These are phyloP conservation scores for Orychophragmus violaceus DNA, from an alignment of 345 rosid genomes.

Conservation along the genomic window DNA sequence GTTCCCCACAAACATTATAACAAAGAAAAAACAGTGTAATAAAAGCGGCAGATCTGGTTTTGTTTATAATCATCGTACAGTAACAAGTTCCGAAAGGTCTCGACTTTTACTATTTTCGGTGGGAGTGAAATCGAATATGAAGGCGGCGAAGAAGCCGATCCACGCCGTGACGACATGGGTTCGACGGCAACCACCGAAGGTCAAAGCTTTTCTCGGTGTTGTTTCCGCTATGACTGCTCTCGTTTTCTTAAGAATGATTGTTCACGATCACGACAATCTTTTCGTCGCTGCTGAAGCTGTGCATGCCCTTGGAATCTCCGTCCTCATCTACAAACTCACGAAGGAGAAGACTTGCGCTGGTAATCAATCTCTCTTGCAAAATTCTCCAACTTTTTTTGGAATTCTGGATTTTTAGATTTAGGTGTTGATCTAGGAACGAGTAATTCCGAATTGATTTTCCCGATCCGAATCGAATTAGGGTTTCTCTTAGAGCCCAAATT, in stretches of 20 bases:
- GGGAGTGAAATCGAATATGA: slow-evolving; percentile 45
- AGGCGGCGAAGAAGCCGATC: slow-evolving; percentile 54
- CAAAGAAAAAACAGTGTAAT: too few species aligned
- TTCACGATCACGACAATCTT: slow-evolving; percentile 85
- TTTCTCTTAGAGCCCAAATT: background rate
- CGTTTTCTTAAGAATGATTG: slow-evolving; percentile 64
- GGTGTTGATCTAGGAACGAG: background rate
- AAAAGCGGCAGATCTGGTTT: background rate
- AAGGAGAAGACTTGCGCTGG: slow-evolving; percentile 95
- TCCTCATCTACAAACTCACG: slow-evolving; percentile 84
- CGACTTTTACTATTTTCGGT: background rate
- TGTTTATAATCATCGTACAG: background rate
- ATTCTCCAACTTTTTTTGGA: background rate
- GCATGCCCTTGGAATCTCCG: slow-evolving; percentile 74
- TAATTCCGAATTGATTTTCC: background rate
- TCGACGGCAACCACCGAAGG: slow-evolving; percentile 83
- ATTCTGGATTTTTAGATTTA: background rate
- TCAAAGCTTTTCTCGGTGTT: slow-evolving; percentile 64
- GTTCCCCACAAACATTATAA: background rate
- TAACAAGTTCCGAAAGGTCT: background rate
- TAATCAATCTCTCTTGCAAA: background rate
- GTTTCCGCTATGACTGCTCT: slow-evolving; percentile 63
- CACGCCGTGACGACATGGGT: slow-evolving; percentile 68
- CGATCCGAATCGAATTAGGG: slow-evolving; percentile 6
- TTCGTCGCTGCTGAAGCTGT: slow-evolving; percentile 89